Evolutionary conservation across 2,329 filamentous ascomycete genomes (phyloP).

Genomic region (Arthrinium puccinioides): DNA sequence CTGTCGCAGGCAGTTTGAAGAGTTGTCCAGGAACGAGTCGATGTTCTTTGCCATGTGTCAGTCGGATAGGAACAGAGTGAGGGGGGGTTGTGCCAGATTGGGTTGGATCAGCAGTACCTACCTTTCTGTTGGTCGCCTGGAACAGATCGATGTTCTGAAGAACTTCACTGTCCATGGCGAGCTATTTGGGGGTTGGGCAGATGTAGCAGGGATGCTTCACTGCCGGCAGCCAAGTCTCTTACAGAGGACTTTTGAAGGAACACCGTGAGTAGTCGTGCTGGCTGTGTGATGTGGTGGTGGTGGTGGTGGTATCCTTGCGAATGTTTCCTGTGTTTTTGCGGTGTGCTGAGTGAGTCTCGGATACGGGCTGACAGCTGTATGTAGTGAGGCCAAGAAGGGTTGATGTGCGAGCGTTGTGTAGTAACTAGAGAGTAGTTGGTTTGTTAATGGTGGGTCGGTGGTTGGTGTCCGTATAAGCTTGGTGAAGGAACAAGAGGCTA

Average conservation of each 20-base stretch:
- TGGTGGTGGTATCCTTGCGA: neutral
- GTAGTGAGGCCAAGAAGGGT: no score
- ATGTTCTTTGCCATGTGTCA: slow-evolving; percentile 3
- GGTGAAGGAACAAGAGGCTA: neutral
- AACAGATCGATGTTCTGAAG: slow-evolving; percentile 27
- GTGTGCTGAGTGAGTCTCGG: no score
- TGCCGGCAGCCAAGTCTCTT: neutral
- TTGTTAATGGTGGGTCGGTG: neutral
- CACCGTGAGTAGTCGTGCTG: neutral
- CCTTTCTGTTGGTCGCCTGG: slow-evolving; percentile 23
- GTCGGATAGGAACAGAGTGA: slow-evolving; percentile 1
- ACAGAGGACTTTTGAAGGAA: neutral
- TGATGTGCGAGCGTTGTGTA: no score
- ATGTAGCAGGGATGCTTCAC: slow-evolving; percentile 2
- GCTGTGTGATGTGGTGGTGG: neutral
- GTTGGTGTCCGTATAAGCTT: neutral
- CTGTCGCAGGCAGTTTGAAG: slow-evolving; percentile 21
- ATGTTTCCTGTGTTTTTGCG: neutral
- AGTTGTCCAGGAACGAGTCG: slow-evolving; percentile 23
- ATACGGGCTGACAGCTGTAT: no score
- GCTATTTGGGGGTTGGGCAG: slow-evolving; percentile 1
- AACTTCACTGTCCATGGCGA: slow-evolving; percentile 27
- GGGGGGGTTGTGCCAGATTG: slow-evolving; percentile 3
- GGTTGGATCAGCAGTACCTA: slow-evolving; percentile 11
- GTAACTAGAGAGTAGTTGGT: neutral